Evolutionary conservation across 2,329 filamentous ascomycete species (phyloP).

Genomic region (Monosporascus sp.): DNA sequence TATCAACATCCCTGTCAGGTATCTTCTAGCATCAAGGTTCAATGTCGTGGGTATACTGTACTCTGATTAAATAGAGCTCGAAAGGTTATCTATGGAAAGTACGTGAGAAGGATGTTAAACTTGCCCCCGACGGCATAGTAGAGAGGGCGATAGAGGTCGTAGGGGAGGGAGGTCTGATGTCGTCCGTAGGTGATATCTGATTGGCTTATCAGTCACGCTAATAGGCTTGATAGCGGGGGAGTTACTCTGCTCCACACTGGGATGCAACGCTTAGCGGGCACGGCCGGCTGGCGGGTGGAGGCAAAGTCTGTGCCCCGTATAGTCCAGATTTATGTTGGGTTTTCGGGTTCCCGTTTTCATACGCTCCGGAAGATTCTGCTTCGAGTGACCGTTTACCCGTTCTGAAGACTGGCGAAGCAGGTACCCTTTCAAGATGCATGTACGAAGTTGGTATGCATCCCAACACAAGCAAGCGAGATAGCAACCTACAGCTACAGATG

Average conservation of each 20-base stretch:
- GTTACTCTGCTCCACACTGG: too few relatives aligned
- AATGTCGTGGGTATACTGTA: too few relatives aligned
- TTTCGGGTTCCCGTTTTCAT: neutral
- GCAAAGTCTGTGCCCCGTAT: neutral
- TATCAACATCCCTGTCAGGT: too few relatives aligned
- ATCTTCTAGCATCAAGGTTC: too few relatives aligned
- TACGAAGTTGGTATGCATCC: too few relatives aligned
- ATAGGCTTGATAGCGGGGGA: neutral
- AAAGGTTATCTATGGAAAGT: too few relatives aligned
- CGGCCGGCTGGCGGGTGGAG: neutral
- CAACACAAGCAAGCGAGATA: too few relatives aligned
- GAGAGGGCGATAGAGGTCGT: neutral
- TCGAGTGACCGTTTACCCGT: neutral
- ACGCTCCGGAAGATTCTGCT: neutral
- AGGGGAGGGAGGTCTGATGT: neutral
- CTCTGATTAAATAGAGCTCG: too few relatives aligned
- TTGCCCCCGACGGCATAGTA: neutral
- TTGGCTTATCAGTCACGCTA: neutral
- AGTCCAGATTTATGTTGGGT: too few relatives aligned
- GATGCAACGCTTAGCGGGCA: too few relatives aligned
- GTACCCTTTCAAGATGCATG: neutral
- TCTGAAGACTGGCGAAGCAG: neutral
- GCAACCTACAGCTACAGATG: too few relatives aligned
- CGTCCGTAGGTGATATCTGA: neutral
- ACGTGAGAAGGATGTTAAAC: too few relatives aligned